A percentile compares a stretch with the other conserved stretches of the same genome.
phyloP scores from a whole-genome alignment of 75 land plant genomes.

The Chamaecyparis obtusa region DNA sequence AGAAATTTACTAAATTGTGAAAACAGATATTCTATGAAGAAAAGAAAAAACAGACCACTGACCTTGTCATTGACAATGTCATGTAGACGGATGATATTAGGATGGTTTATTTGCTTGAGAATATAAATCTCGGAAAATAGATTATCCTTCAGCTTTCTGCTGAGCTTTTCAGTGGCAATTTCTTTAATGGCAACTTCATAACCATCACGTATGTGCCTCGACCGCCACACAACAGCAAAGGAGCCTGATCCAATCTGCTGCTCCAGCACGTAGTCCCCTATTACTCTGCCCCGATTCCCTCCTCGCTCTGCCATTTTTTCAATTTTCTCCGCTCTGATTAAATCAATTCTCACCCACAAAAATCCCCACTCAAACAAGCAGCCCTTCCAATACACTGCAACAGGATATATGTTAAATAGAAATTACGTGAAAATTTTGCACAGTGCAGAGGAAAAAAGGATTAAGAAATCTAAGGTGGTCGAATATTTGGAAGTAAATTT shows the following conservation, averaged over 20 bases:
- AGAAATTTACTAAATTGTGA: neutral
- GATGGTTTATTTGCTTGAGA: constrained; percentile 70
- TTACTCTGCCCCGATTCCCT: constrained; percentile 34
- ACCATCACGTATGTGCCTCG: constrained; percentile 62
- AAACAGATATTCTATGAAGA: neutral
- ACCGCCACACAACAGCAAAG: constrained; percentile 93
- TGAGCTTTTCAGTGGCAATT: constrained; percentile 64
- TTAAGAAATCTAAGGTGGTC: no score
- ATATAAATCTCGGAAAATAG: constrained; percentile 82
- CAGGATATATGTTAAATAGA: neutral
- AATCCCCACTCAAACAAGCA: neutral
- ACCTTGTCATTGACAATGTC: constrained; percentile 90
- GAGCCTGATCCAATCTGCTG: constrained; percentile 88
- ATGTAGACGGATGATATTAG: constrained; percentile 79
- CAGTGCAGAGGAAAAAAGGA: no score
- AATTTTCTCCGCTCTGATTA: neutral
- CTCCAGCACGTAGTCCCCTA: constrained; percentile 79
- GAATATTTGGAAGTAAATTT: no score
- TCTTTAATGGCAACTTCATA: constrained; percentile 91
- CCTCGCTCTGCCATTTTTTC: neutral
- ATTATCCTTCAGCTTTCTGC: constrained; percentile 74
- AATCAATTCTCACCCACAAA: neutral
- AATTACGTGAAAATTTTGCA: no score
- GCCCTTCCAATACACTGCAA: neutral
- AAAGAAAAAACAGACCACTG: neutral